Evolutionary conservation across 2,329 filamentous ascomycete genomes (phyloP), one percentile per base, ranked within the genome.

Genomic region (Sporothrix phasma): DNA sequence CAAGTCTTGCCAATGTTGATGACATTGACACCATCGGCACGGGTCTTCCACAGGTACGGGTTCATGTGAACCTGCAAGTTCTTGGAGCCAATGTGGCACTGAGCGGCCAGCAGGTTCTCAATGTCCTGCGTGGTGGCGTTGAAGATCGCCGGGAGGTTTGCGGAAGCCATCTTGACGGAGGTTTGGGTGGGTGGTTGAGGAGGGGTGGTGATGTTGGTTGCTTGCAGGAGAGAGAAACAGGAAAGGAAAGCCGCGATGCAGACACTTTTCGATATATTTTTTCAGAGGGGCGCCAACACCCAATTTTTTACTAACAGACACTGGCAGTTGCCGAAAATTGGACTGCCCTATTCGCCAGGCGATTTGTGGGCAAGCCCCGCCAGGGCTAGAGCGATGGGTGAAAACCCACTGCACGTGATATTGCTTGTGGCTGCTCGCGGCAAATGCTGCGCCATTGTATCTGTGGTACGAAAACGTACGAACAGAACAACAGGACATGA

Each of bases 1-100:
- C 92, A 99, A 81, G 94, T 99, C 91, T 99, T 99, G 84, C 93
- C 92, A 81, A 99, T 91, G 88, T 99, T 99, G 81, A 99, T 85
- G 72, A 99, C 86, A 80, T 99, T 99, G 84, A 99, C 88, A 82
- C 94, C 94, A 76, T 99, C 95, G 71, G 91, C 88, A 77, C 94
- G 90, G 79, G 92, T 96, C 89, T 99, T 99, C 93, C 93, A 99
- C 76, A 99, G 88, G 86, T 99, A 99, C 73, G 92, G 71, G 68
- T 71, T 71, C 72, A 97, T 97, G 85, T 97, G 92, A 78, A 95
- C 90, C 86, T 97, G 94, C 75, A 99, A 80, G 88, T 99, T 99
- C 90, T 97, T 97, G 82, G 88, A 91, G 75, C 94, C 94, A 74
- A 97, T 87, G 82, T 99, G 95, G 82, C 84, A 87, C 84, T 97